Evolutionary conservation across 495 filamentous ascomycete species (phyloP).

Genomic region (Daldinia decipiens): DNA sequence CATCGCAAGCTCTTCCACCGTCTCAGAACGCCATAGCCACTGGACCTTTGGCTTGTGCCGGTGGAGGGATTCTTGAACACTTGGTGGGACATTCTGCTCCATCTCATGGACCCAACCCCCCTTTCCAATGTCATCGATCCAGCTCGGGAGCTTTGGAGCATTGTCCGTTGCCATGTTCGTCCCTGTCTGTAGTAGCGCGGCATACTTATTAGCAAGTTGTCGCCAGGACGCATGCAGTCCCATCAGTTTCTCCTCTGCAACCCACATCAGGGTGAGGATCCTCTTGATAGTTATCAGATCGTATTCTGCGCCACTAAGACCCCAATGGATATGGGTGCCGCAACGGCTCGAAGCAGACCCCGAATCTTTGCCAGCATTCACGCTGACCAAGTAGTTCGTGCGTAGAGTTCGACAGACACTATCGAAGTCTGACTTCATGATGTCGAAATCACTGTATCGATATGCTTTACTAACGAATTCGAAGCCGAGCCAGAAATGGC

Average conservation of each 20-base stretch:
- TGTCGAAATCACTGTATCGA: constrained; percentile 15
- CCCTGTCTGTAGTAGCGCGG: constrained; percentile 26
- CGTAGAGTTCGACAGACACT: constrained; percentile 17
- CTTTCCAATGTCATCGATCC: constrained; percentile 16
- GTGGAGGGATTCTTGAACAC: constrained; percentile 13
- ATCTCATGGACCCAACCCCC: constrained; percentile 30
- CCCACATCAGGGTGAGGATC: constrained; percentile 34
- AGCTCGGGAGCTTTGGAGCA: constrained; percentile 15
- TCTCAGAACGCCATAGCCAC: constrained; percentile 36
- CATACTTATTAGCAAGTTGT: constrained; percentile 27
- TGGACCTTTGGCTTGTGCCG: constrained; percentile 19
- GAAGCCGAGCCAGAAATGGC: constrained; percentile 37
- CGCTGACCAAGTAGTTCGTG: constrained; percentile 24
- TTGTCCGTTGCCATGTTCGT: constrained; percentile 31
- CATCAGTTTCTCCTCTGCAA: constrained; percentile 34
- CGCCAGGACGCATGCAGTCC: constrained; percentile 33
- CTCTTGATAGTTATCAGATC: constrained; percentile 22
- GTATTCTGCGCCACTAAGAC: constrained; percentile 21
- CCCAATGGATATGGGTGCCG: constrained; percentile 34
- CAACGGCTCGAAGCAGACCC: constrained; percentile 25
- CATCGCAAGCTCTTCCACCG: constrained; percentile 27
- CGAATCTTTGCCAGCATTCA: constrained; percentile 34
- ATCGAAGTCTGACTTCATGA: constrained; percentile 23
- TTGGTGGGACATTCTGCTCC: constrained; percentile 28
- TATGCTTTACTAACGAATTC: constrained; percentile 36